Percentiles rank a stretch among this genome's conserved stretches.
phyloP scores from a whole-genome alignment of 1,284 basidiomycete species.

The Ceratobasidium sp. region DNA sequence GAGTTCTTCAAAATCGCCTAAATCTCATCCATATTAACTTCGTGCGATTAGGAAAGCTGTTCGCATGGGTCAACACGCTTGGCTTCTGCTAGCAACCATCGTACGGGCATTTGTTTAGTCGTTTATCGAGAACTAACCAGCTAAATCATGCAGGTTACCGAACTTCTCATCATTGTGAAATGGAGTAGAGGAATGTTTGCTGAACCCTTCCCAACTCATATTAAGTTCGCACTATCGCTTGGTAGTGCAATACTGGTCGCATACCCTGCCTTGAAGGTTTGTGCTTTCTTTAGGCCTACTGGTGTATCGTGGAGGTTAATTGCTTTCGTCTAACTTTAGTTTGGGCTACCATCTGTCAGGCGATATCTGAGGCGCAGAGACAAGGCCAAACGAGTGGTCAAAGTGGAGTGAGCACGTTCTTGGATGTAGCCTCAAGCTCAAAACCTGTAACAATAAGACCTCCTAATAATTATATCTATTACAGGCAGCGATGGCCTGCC shows the following conservation, averaged over 20 bases:
- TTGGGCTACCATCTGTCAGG: slow-evolving; percentile 45
- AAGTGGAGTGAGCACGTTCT: slow-evolving; percentile 41
- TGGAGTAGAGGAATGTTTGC: slow-evolving; percentile 81
- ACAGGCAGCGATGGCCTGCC: slow-evolving; percentile 27
- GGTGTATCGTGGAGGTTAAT: background rate
- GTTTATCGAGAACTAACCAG: too few species aligned
- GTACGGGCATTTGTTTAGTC: background rate
- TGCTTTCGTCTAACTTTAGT: slow-evolving; percentile 30
- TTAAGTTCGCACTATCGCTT: slow-evolving; percentile 75
- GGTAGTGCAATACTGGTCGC: slow-evolving; percentile 70
- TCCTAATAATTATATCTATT: slow-evolving; percentile 38
- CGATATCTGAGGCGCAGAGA: slow-evolving; percentile 46
- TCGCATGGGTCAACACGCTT: slow-evolving; percentile 88
- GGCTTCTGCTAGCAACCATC: slow-evolving; percentile 84
- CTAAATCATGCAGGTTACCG: slow-evolving; percentile 64
- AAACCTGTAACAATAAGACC: slow-evolving; percentile 30
- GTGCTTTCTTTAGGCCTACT: slow-evolving; percentile 46
- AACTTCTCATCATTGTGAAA: slow-evolving; percentile 63
- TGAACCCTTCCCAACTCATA: slow-evolving; percentile 70
- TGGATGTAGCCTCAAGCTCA: slow-evolving; percentile 7
- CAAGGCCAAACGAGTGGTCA: slow-evolving; percentile 37
- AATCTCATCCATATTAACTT: background rate
- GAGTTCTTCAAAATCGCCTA: slow-evolving; percentile 52
- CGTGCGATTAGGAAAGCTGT: slow-evolving; percentile 69
- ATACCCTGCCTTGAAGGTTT: slow-evolving; percentile 76